Conservation (phyloP, 495 filamentous ascomycete species). For the Evernia prunastri region DNA sequence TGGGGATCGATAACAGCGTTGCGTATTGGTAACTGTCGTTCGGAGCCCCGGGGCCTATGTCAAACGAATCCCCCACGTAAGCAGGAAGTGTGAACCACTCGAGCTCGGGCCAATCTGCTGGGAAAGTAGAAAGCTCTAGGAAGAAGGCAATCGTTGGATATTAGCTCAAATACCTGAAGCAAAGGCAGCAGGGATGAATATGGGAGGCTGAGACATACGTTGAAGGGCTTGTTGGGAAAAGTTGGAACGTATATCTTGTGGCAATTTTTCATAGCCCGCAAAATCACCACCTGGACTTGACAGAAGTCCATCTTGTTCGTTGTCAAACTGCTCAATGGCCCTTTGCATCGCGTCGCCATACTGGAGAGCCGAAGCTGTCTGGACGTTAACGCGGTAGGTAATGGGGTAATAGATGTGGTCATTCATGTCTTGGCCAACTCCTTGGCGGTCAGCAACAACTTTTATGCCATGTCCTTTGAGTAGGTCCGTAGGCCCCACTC, state of each 20-base stretch:
- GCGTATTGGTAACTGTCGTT: slow-evolving; percentile 41
- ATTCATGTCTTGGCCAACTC: slow-evolving; percentile 46
- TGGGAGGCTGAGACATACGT: too few relatives aligned
- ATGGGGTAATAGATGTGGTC: slow-evolving; percentile 22
- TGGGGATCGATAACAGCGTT: slow-evolving; percentile 33
- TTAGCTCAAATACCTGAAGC: not conserved
- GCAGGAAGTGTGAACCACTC: slow-evolving; percentile 33
- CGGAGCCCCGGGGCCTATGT: slow-evolving; percentile 31
- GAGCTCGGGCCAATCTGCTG: slow-evolving; percentile 56
- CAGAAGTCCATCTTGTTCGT: slow-evolving; percentile 3
- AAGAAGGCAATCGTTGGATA: slow-evolving; percentile 14
- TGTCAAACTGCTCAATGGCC: not conserved
- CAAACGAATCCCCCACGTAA: slow-evolving; percentile 25
- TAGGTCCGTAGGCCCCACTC: slow-evolving; percentile 42
- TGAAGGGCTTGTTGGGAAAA: slow-evolving; percentile 19
- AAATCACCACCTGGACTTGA: slow-evolving; percentile 18
- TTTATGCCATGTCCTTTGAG: slow-evolving; percentile 34
- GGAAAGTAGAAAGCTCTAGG: slow-evolving; percentile 32
- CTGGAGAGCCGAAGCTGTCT: slow-evolving; percentile 12
- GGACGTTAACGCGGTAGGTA: slow-evolving; percentile 27
- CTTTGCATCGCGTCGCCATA: not conserved
- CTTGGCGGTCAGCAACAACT: slow-evolving; percentile 34
- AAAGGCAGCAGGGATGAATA: not conserved
- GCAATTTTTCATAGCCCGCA: slow-evolving; percentile 13
- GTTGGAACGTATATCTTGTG: not conserved